Base-by-base conservation (phyloP, 306 rosid genomes). In the Quercus cerris region DNA sequence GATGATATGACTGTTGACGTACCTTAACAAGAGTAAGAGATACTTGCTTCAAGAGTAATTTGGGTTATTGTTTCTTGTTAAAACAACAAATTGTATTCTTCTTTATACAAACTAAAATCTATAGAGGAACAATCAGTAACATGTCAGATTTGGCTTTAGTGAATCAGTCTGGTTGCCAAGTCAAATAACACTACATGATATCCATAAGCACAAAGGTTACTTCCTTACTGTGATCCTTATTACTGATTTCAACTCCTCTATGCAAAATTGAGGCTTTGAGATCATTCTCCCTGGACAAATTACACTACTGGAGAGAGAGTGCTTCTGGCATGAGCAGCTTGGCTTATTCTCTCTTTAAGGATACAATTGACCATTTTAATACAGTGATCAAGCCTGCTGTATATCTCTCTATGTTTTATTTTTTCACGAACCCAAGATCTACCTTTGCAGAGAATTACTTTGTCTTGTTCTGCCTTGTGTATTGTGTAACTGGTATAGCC, bases 291-390 rank as follows among this genome's bases (percentile, higher is more conserved):
- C 78, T 85, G 44, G 99, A 91, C 56, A 35, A 35, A 35, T 35
- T 35, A 35, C 44, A 6, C 44, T 6, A 35, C 44, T 35, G 44
- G 44, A 35, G 98, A 83, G 99, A 95, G 84, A 90, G 94, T 44
- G 86, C 92, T 78, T 90, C 97, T 5, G 98, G 99, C 76, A 93
- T 88, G 93, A 93, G 97, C 83, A 91, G 97, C 90, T 88, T 93
- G 84, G 98, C 99, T 80, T 95, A 93, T 81, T 95, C 93, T 86
- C 98, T 95, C 49, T 87, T 98, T 1, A 95, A 91, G 89, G 99
- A 93, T 81, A 88, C 98, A 9, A 85, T 91, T 49, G 97, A 95
- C 80, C 97, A 87, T 70, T 93, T 93, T 79, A 95, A 89, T 76
- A 91, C 91, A 51, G 81, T 83, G 78, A 82, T 95, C 82, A 95